These are phyloP conservation scores for Trichoderma lentiforme DNA, from an alignment of 2,329 filamentous ascomycete species.

Conservation along the genomic window DNA sequence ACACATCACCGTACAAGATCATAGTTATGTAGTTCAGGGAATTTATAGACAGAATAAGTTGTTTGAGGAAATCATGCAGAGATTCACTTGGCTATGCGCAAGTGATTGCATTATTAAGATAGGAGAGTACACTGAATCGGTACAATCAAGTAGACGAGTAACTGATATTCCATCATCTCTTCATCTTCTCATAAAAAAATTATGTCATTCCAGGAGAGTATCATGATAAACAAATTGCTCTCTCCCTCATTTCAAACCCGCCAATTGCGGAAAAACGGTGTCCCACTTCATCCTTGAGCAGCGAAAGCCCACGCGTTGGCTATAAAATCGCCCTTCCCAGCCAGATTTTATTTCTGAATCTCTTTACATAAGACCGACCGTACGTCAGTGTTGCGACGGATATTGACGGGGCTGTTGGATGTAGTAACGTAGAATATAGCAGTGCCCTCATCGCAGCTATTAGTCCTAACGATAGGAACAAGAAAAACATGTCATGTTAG, in stretches of 20 bases:
- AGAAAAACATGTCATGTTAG: not conserved
- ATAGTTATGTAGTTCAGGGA: not conserved
- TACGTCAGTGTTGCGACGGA: not conserved
- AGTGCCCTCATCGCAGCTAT: not conserved
- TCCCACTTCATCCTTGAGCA: not conserved
- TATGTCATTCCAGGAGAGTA: not conserved
- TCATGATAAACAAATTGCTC: not conserved
- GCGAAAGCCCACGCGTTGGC: not conserved
- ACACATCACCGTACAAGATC: not conserved
- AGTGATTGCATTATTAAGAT: not conserved
- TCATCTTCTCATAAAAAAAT: not conserved
- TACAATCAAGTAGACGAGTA: not conserved
- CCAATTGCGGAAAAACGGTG: not conserved
- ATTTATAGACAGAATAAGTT: not conserved
- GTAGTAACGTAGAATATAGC: not conserved
- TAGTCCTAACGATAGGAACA: not conserved
- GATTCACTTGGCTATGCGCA: not conserved
- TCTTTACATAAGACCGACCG: not conserved
- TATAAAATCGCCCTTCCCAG: not conserved
- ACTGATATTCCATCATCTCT: not conserved
- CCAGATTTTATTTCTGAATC: not conserved
- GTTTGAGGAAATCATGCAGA: not conserved
- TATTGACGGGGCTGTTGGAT: not conserved
- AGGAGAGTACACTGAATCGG: not conserved
- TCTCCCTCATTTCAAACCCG: not conserved